Conservation (phyloP, 805 yeast species). For the Pichia paraexigua region DNA sequence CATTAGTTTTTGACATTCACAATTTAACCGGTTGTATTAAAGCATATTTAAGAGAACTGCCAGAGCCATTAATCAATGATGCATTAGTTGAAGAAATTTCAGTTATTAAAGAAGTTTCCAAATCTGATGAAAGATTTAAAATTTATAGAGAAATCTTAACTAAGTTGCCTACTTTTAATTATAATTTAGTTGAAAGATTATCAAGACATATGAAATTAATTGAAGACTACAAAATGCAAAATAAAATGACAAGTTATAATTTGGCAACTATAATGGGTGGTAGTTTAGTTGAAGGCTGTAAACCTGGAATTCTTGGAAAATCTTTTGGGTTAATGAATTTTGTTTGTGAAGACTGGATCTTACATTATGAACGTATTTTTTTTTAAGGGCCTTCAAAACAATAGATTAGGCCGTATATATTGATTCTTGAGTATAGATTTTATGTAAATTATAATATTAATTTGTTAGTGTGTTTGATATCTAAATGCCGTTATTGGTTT, state of each 20-base stretch:
- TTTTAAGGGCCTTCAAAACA: not conserved
- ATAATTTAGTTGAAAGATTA: slow-evolving; percentile 57
- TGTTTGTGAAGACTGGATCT: slow-evolving; percentile 43
- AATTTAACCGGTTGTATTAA: slow-evolving; percentile 86
- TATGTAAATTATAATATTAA: too few relatives aligned
- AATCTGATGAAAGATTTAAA: slow-evolving; percentile 19
- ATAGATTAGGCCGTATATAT: not conserved
- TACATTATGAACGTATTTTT: slow-evolving; percentile 35
- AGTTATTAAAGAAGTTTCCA: slow-evolving; percentile 21
- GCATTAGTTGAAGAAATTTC: slow-evolving; percentile 55
- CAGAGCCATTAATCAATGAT: slow-evolving; percentile 72
- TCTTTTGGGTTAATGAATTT: slow-evolving; percentile 50
- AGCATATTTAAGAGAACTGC: slow-evolving; percentile 73
- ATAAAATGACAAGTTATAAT: slow-evolving; percentile 85
- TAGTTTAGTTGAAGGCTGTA: slow-evolving; percentile 48
- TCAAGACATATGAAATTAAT: slow-evolving; percentile 64
- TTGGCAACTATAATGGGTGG: slow-evolving; percentile 83
- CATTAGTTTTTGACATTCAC: slow-evolving; percentile 58
- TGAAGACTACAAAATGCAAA: slow-evolving; percentile 54
- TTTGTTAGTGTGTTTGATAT: too few relatives aligned
- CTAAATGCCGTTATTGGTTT: too few relatives aligned
- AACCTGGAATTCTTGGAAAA: slow-evolving; percentile 37
- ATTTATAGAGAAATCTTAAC: slow-evolving; percentile 20
- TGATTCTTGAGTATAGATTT: not conserved
- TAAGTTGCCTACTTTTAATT: slow-evolving; percentile 57